Conservation (phyloP, 1,139 yeast species). For the Debaryomyces udenii region DNA sequence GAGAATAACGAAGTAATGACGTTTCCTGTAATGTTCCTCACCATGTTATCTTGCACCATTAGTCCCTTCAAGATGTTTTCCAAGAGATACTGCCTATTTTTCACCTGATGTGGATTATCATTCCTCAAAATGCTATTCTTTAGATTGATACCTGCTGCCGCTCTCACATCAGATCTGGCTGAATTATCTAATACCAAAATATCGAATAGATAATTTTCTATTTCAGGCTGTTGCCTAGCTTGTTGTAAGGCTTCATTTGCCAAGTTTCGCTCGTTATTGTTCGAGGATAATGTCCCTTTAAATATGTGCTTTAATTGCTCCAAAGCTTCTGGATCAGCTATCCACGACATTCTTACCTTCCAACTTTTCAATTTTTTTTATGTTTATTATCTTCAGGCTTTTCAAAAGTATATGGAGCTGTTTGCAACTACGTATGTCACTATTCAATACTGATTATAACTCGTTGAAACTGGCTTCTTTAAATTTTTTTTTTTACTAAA, state of each 20-base stretch:
- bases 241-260: constrained; percentile 67
- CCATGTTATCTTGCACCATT: constrained; percentile 57
- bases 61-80: constrained; percentile 71
- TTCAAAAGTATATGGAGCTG: neutral
- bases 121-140: constrained; percentile 66
- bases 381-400: neutral
- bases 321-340: constrained; percentile 62
- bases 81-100: constrained; percentile 57
- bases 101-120: constrained; percentile 26
- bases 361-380: neutral
- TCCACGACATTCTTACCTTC: constrained; percentile 45
- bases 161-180: constrained; percentile 63
- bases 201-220: constrained; percentile 75
- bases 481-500: constrained; percentile 5
- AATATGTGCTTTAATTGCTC: constrained; percentile 66
- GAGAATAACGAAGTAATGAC: constrained; percentile 83
- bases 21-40: constrained; percentile 87
- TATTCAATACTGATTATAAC: neutral
- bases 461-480: neutral
- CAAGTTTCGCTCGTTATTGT: constrained; percentile 56
- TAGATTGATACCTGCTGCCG: constrained; percentile 85
- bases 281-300: constrained; percentile 65
- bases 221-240: constrained; percentile 72
- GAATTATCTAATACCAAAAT: constrained; percentile 59
- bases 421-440: neutral